Evolutionary conservation across 805 yeast species (phyloP).

Genomic region (Schizosaccharomyces lindneri): DNA sequence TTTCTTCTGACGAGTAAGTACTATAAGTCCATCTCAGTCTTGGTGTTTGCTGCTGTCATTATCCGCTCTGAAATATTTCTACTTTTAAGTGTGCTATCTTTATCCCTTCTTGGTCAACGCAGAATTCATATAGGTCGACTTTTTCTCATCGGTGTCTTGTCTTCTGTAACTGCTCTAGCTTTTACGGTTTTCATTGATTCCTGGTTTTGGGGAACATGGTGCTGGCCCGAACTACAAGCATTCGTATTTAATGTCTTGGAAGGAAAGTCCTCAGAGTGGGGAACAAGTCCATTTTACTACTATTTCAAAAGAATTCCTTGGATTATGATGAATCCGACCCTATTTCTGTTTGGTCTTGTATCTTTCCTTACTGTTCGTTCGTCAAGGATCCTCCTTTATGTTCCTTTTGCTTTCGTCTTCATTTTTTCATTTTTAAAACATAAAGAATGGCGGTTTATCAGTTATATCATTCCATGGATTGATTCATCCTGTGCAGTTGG

Average conservation of each 20-base stretch:
- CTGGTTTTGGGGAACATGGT: conserved; percentile 37
- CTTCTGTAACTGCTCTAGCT: conserved; percentile 26
- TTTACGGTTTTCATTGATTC: conserved; percentile 36
- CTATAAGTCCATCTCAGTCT: conserved; percentile 21
- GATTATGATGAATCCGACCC: conserved; percentile 14
- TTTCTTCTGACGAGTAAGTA: not conserved
- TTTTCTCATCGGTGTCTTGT: conserved; percentile 21
- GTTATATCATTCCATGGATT: conserved; percentile 48
- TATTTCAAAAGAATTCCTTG: conserved; percentile 35
- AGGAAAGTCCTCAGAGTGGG: conserved; percentile 64
- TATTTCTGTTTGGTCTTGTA: conserved; percentile 22
- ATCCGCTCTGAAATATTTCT: conserved; percentile 52
- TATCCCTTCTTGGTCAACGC: conserved; percentile 23
- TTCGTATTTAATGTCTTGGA: conserved; percentile 51
- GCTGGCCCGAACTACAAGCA: conserved; percentile 52
- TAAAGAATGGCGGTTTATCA: conserved; percentile 81
- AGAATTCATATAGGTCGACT: conserved; percentile 18
- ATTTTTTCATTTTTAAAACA: conserved; percentile 65
- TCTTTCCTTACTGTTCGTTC: conserved; percentile 12
- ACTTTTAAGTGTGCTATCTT: conserved; percentile 21
- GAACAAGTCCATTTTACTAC: conserved; percentile 43
- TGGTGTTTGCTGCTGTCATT: conserved; percentile 38
- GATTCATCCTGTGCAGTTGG: conserved; percentile 42
- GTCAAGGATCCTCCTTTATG: conserved; percentile 15
- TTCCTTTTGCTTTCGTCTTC: conserved; percentile 31